phyloP scores from a whole-genome alignment of 2,329 filamentous ascomycete species.

The Torrubiella hemipterigena region DNA sequence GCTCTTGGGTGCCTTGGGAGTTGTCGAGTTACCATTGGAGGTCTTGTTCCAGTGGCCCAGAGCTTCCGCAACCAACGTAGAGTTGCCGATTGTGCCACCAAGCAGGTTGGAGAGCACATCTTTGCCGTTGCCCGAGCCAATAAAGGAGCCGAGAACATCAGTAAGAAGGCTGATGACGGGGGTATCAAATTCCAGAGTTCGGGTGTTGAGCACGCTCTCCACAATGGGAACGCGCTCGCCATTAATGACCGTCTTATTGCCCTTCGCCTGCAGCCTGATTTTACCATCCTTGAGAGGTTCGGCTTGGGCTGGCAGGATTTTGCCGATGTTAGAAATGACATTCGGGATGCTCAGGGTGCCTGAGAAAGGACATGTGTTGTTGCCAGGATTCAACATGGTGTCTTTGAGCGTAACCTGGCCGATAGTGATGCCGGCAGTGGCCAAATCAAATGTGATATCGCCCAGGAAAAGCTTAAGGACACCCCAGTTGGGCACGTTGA shows the following conservation, averaged over 20 bases:
- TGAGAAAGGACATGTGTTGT: conserved; percentile 22
- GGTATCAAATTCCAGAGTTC: background rate
- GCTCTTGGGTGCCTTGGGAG: too few relatives aligned
- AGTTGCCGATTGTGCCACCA: conserved; percentile 25
- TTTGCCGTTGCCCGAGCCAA: conserved; percentile 11
- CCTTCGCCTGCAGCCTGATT: conserved; percentile 19
- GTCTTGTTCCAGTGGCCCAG: conserved; percentile 20
- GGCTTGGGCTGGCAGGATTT: conserved; percentile 17
- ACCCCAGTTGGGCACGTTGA: conserved; percentile 27
- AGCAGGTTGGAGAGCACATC: conserved; percentile 20
- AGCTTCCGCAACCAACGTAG: conserved; percentile 23
- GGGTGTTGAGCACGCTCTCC: conserved; percentile 21
- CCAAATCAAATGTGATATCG: conserved; percentile 25
- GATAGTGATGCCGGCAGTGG: conserved; percentile 19
- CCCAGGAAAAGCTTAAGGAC: conserved; percentile 25
- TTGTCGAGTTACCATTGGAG: too few relatives aligned
- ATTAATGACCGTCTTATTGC: conserved; percentile 23
- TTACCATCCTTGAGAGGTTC: conserved; percentile 18
- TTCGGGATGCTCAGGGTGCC: conserved; percentile 20
- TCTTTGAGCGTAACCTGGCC: conserved; percentile 21
- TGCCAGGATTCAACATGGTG: conserved; percentile 22
- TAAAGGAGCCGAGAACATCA: background rate
- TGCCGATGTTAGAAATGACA: conserved; percentile 19
- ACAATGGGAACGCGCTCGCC: conserved; percentile 23
- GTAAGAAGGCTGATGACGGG: background rate